Evolutionary conservation across 1,284 basidiomycete genomes (phyloP).

Genomic region (Inonotus obliquus): DNA sequence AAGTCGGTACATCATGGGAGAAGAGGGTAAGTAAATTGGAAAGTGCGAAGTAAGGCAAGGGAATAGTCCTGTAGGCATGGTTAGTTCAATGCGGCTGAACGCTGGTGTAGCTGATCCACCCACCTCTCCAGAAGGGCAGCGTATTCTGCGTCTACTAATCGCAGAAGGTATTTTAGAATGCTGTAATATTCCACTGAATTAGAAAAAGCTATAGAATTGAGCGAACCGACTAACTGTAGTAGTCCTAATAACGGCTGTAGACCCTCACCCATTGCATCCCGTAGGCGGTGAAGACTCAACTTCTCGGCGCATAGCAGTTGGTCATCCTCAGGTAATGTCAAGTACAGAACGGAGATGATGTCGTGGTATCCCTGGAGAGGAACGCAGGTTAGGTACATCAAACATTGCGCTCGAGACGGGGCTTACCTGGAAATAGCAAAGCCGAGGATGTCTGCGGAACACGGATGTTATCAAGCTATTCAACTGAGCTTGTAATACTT

Average conservation of each 20-base stretch:
- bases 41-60: constrained; percentile 82
- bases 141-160: constrained; percentile 66
- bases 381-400: not conserved
- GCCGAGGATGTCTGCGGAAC: constrained; percentile 65
- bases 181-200: constrained; percentile 32
- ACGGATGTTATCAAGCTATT: constrained; percentile 72
- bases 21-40: constrained; percentile 89
- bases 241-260: constrained; percentile 84
- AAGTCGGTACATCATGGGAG: constrained; percentile 84
- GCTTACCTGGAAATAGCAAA: constrained; percentile 83
- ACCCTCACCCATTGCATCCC: constrained; percentile 85
- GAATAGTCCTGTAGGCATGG: constrained; percentile 40
- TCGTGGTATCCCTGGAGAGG: constrained; percentile 81
- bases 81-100: constrained; percentile 7
- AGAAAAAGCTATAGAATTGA: constrained; percentile 1
- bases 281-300: constrained; percentile 74
- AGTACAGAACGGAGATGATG: constrained; percentile 80
- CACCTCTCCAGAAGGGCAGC: constrained; percentile 65
- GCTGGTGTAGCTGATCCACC: constrained; percentile 21
- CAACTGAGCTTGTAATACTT: constrained; percentile 59
- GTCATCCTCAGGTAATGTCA: constrained; percentile 65
- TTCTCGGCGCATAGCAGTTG: constrained; percentile 61
- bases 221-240: constrained; percentile 48
- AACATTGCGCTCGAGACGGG: not conserved
- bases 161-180: constrained; percentile 65